Evolutionary conservation across 768 basidiomycete genomes (phyloP), one percentile per base, ranked within the genome.

Genomic region (Crucibulum laeve): DNA sequence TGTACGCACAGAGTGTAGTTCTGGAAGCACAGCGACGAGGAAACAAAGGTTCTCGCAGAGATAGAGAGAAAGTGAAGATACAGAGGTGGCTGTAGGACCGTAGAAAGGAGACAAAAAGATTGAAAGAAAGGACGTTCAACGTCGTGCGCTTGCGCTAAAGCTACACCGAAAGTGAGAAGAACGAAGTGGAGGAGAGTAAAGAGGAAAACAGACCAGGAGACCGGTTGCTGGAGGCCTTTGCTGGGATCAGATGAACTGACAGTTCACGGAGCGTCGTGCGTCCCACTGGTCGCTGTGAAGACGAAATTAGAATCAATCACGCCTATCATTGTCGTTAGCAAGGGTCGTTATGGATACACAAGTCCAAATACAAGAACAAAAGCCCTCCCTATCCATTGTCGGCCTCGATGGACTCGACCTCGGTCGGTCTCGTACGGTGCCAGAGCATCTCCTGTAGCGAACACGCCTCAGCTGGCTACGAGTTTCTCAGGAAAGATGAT

Each of bases 41-140:
- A 38, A 39, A 38, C 15, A 14, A 50, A 48, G 41, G 60, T 69
- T 80, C 74, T 80, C 67, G 60, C 77, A 60, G 76, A 80, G 79
- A 77, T 67, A 46, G 49, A 43, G 51, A 47, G 47, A 67, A 61
- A 51, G 51, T 53, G 59, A 61, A 64, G 54, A 55, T 58, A 63
- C 59, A 67, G 61, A 67, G 68, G 62, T 49, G 62, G 62, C 63
- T 67, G 59, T 37, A 37, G 13, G 13, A 15, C 14, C 61, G 71
- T 69, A 55, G 61, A 60, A 45, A 50, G 45, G 50, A 55, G 55
- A 46, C 54, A 59, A 64, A 57, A 68, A 65, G 53, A 59, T 58
- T 60, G 59, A 65, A 57, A 57, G 58, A 58, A 64, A 68, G 61
- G 81, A 80, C 83, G 84, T 60, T 85, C 84, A 79, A 86, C 84